Conservation (phyloP, 169 alveolate species). For the Besnoitia besnoiti region DNA sequence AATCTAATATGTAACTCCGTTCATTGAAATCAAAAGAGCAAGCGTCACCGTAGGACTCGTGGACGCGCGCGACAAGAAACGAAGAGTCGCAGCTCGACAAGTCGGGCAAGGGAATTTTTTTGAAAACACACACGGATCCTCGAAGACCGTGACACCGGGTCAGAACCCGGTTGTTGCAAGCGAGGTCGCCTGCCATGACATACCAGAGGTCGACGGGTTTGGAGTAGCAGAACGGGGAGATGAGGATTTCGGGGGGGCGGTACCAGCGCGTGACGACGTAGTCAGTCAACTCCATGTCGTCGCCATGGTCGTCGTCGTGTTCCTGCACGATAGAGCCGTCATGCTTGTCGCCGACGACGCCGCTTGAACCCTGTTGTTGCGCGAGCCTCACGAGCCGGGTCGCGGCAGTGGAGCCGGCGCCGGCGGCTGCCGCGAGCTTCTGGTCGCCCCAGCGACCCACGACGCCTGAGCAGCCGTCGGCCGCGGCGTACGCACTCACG, state of each 20-base stretch:
- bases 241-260: slow-evolving; percentile 93
- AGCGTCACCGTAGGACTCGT: too few species aligned
- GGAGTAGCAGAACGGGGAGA: slow-evolving; percentile 86
- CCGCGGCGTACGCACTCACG: background rate
- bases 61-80: too few species aligned
- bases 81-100: too few species aligned
- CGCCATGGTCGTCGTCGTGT: background rate
- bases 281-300: slow-evolving; percentile 63
- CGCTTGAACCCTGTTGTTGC: slow-evolving; percentile 6
- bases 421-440: slow-evolving; percentile 9
- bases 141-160: too few species aligned
- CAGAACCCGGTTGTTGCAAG: too few species aligned
- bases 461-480: background rate
- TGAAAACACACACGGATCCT: too few species aligned
- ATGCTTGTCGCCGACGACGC: background rate
- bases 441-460: background rate
- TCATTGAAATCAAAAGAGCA: too few species aligned
- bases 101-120: too few species aligned
- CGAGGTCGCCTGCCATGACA: too few species aligned
- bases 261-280: slow-evolving; percentile 92
- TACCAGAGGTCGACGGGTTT: slow-evolving; percentile 93
- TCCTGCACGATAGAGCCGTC: background rate
- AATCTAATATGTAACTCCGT: too few species aligned
- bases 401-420: background rate
- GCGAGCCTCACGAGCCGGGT: slow-evolving; percentile 15